phyloP scores from a whole-genome alignment of 257 asterid genomes.

The Jacaranda mimosifolia region DNA sequence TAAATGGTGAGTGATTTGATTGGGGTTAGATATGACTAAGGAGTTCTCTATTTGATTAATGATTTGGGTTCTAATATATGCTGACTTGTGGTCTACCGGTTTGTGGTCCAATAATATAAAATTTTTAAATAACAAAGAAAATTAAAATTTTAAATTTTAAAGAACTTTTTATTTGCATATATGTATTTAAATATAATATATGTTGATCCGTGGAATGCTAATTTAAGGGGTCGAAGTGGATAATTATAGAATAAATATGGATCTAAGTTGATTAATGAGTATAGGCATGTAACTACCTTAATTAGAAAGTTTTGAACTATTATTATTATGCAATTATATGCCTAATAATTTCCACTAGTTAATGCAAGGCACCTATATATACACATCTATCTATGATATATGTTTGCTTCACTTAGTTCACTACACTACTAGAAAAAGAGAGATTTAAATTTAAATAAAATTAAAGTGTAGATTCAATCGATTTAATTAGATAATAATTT shows the following conservation, averaged over 20 bases:
- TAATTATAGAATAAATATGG: constrained; percentile 25
- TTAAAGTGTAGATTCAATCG: too few species aligned
- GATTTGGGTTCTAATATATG: background rate
- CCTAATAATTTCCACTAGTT: background rate
- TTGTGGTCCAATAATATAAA: too few species aligned
- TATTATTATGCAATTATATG: background rate
- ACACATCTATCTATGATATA: too few species aligned
- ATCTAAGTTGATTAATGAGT: background rate
- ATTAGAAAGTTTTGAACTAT: background rate
- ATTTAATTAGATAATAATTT: too few species aligned
- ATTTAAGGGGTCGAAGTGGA: background rate
- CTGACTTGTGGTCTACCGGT: too few species aligned
- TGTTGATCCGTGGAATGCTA: background rate
- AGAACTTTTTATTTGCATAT: too few species aligned
- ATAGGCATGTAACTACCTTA: background rate
- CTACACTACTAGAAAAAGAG: too few species aligned
- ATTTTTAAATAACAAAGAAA: too few species aligned
- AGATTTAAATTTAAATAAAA: too few species aligned
- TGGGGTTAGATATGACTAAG: background rate
- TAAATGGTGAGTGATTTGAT: background rate
- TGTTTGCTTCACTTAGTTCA: too few species aligned
- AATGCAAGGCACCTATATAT: background rate
- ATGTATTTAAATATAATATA: too few species aligned
- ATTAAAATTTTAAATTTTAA: too few species aligned
- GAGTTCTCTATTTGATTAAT: background rate